Evolutionary conservation across 768 basidiomycete species (phyloP), one percentile per base, ranked within the genome.

Genomic region (Macrolepiota albuminosa): DNA sequence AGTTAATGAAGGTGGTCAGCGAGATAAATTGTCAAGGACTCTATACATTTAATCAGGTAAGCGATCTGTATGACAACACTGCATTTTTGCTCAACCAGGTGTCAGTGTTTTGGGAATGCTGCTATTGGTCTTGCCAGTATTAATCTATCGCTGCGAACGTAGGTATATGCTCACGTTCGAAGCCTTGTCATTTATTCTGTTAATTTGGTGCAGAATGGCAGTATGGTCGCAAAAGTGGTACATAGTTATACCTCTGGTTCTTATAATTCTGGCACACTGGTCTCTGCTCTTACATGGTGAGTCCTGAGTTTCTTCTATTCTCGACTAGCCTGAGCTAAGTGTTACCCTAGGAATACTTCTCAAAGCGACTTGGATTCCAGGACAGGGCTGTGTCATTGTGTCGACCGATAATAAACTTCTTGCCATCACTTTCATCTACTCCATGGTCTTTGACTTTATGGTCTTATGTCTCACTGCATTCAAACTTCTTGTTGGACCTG

Each of bases 131-230:
- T 88, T 4, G 87, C 88, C 13, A 88, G 85, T 67, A 81, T 89
- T 59, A 89, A 89, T 66, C 77, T 89, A 10, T 85, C 84, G 2
- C 72, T 89, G 42, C 74, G 87, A 70, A 88, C 87, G 86, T 87
- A 68, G 63, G 83, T 29, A 56, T 57, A 18, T 56, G 36, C 53
- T 7, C 21, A 13, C 21, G 42, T 48, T 31, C 18, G 13, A 33
- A 34, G 56, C 13, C 51, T 48, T 8, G 26, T 24, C 42, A 43
- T 21, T 43, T 33, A 42, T 24, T 49, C 59, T 13, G 52, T 51
- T 48, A 51, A 51, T 29, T 31, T 53, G 10, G 45, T 55, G 3
- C 59, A 89, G 88, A 6, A 85, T 89, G 67, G 88, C 88, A 0
- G 84, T 89, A 1, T 89, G 88, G 86, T 82, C 81, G 0, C 81